These are phyloP conservation scores for Echinochloa phyllopogon DNA, from an alignment of 176 grass and related monocot genomes.

Conservation along the genomic window DNA sequence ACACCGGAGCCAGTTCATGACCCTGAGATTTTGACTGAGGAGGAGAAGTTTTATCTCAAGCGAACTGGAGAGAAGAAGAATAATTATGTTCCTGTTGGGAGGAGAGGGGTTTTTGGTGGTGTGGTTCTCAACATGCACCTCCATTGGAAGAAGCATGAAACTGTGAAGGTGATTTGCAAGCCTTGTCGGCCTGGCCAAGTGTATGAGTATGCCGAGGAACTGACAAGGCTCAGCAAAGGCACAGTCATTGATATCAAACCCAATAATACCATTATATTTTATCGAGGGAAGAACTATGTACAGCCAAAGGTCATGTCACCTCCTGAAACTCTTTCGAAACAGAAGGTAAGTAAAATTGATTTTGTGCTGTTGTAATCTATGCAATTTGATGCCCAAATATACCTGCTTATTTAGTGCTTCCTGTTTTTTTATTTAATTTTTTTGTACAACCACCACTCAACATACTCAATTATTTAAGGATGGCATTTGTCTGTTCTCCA, in stretches of 20 bases:
- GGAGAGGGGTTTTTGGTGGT: slow-evolving; percentile 81
- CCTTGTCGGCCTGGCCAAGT: slow-evolving; percentile 73
- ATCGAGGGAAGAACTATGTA: slow-evolving; percentile 77
- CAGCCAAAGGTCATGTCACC: slow-evolving; percentile 79
- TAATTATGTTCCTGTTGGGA: slow-evolving; percentile 71
- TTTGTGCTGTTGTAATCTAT: background rate
- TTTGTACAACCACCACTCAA: background rate
- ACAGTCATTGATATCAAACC: slow-evolving; percentile 68
- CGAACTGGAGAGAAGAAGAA: slow-evolving; percentile 78
- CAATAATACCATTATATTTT: slow-evolving; percentile 75
- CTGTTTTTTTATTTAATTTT: background rate
- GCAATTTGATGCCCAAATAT: background rate
- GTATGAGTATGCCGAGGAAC: slow-evolving; percentile 66
- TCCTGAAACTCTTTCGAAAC: slow-evolving; percentile 72
- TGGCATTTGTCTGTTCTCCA: background rate
- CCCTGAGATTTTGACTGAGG: slow-evolving; percentile 76
- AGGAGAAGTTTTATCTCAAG: slow-evolving; percentile 74
- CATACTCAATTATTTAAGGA: background rate
- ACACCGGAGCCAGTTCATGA: slow-evolving; percentile 53
- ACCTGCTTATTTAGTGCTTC: background rate
- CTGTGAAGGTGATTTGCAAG: slow-evolving; percentile 70
- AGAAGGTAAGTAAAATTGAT: slow-evolving; percentile 57
- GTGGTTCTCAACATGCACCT: slow-evolving; percentile 91
- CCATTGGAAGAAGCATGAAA: slow-evolving; percentile 88
- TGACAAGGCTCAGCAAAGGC: slow-evolving; percentile 68